These are phyloP conservation scores for Polygonum maritimum DNA, from an alignment of 148 eudicot genomes.

Conservation along the genomic window DNA sequence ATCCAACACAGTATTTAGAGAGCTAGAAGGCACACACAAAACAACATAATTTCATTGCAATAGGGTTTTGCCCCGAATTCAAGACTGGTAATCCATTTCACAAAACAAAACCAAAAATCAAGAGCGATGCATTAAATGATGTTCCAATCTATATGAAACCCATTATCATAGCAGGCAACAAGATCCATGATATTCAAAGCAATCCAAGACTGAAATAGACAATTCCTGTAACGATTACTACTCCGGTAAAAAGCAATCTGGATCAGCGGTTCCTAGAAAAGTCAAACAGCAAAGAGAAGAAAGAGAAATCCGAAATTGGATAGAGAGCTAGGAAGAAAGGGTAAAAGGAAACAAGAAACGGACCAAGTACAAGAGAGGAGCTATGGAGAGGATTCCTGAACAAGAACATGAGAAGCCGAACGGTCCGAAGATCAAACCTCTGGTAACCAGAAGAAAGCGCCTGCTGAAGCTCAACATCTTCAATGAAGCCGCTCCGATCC, in stretches of 20 bases:
- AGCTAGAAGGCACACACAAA: not conserved
- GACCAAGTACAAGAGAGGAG: slow-evolving; percentile 33
- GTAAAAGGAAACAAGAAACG: not conserved
- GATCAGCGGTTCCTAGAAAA: not conserved
- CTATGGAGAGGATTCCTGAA: slow-evolving; percentile 36
- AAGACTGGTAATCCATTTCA: not conserved
- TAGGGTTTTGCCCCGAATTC: not conserved
- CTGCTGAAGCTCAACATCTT: slow-evolving; percentile 50
- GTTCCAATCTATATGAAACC: not conserved
- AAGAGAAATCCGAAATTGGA: not conserved
- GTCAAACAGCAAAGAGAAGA: not conserved
- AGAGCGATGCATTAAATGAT: not conserved
- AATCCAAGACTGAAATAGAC: not conserved
- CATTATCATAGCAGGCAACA: too few species aligned
- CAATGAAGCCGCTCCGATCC: slow-evolving; percentile 59
- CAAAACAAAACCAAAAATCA: not conserved
- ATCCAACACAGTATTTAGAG: not conserved
- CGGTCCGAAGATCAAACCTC: slow-evolving; percentile 42
- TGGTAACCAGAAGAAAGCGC: slow-evolving; percentile 49
- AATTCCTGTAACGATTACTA: not conserved
- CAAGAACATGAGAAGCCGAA: slow-evolving; percentile 55
- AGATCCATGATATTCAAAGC: not conserved
- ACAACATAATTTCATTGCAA: not conserved
- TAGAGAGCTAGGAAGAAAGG: not conserved
- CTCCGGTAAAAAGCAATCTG: not conserved